These are phyloP conservation scores for Sungouiella blattae DNA, from an alignment of 805 yeast species.

Conservation along the genomic window DNA sequence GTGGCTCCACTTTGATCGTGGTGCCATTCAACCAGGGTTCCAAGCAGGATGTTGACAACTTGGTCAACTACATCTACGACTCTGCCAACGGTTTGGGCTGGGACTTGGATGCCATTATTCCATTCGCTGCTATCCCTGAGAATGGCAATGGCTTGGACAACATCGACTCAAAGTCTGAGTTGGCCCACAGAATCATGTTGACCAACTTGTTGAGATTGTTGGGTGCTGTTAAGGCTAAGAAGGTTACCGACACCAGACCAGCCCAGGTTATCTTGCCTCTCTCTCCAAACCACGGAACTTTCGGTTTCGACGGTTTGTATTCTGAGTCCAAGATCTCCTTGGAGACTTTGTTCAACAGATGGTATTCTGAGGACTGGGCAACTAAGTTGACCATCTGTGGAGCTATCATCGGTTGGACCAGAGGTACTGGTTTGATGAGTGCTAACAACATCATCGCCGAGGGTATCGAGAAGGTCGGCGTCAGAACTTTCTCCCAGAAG, in stretches of 20 bases:
- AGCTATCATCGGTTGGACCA: conserved; percentile 99
- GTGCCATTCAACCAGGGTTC: conserved; percentile 99
- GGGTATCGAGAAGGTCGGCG: conserved; percentile 93
- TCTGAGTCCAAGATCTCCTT: conserved; percentile 94
- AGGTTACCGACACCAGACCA: conserved; percentile 89
- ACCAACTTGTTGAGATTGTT: conserved; percentile 89
- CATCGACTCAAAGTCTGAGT: conserved; percentile 92
- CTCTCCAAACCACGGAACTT: conserved; percentile 98
- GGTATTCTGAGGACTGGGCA: conserved; percentile 98
- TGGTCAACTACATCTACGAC: conserved; percentile 81
- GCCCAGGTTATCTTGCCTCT: conserved; percentile 96
- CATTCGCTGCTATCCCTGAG: conserved; percentile 99
- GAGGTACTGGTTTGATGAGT: conserved; percentile 99
- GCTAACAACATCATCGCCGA: conserved; percentile 97
- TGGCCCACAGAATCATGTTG: conserved; percentile 98
- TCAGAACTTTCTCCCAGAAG: conserved; percentile 96
- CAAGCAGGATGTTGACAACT: conserved; percentile 84
- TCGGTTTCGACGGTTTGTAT: conserved; percentile 97
- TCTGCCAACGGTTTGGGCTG: conserved; percentile 92
- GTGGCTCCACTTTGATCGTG: conserved; percentile 87
- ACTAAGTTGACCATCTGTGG: conserved; percentile 94
- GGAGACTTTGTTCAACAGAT: conserved; percentile 96
- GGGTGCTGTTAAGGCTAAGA: conserved; percentile 85
- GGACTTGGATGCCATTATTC: conserved; percentile 95
- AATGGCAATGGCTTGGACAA: conserved; percentile 92